Base-by-base conservation (phyloP, 768 basidiomycete species). In the Boletus speciosus region DNA sequence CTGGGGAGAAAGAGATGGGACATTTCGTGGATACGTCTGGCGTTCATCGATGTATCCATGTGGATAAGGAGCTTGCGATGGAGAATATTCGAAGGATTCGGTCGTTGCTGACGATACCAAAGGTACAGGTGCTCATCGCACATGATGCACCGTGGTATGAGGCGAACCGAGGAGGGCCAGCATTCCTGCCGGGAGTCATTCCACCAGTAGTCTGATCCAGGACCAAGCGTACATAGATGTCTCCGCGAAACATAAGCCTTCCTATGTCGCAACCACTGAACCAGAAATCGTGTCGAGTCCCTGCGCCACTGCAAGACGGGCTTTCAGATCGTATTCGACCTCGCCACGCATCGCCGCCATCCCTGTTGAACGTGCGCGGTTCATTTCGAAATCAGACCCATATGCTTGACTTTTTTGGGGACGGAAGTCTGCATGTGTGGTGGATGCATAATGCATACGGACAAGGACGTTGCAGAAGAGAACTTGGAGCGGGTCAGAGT, bases 81-180 rank as follows among this genome's bases (percentile, higher is more conserved):
- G 35, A 36, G 15, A 36, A 36, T 36, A 36, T 36, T 16, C 35
- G 35, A 36, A 7, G 35, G 15, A 36, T 36, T 36, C 35, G 35
- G 35, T 36, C 15, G 6, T 16, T 36, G 15, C 15, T 36, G 35
- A 36, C 16, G 35, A 8, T 36, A 16, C 35, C 72, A 25, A 64
- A 74, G 35, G 78, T 80, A 34, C 70, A 67, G 47, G 75, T 84
- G 19, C 45, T 84, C 38, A 55, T 84, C 23, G 78, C 81, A 40
- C 83, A 84, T 61, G 81, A 84, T 61, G 67, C 62, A 32, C 71
- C 71, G 34, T 84, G 80, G 81, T 82, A 79, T 55, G 64, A 71
- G 35, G 68, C 69, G 43, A 78, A 82, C 59, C 72, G 70, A 52
- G 77, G 67, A 32, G 74, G 73, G 0, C 40, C 56, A 6, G 73